Evolutionary conservation across 768 basidiomycete genomes (phyloP), one percentile per base, ranked within the genome.

Genomic region (Boletales sp.): DNA sequence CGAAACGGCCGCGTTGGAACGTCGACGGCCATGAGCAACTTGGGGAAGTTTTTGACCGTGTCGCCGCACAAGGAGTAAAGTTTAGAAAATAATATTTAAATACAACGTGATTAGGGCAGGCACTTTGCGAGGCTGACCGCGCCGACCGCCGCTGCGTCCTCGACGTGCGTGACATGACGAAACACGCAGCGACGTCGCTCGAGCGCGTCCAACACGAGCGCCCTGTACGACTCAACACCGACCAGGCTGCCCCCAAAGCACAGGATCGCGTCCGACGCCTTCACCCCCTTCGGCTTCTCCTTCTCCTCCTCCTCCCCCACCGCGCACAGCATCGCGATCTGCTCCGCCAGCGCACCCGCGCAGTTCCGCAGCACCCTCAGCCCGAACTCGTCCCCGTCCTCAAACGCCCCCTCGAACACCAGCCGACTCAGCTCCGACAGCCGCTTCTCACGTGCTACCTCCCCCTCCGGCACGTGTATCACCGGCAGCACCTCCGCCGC

Each of bases 21-120:
- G 11, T 57, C 68, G 72, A 76, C 83, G 73, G 80, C 76, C 74
- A 87, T 84, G 88, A 90, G 88, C 88, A 90, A 90, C 88, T 87
- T 80, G 80, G 87, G 88, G 84, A 86, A 86, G 86, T 71, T 67
- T 58, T 76, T 79, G 77, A 81, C 81, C 83, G 84, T 82, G 88
- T 75, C 74, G 88, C 88, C 88, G 88, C 88, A 90, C 88, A 74
- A 72, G 69, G 62, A 64, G 52, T 56, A 36, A 42, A 32, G 8
- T 19, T 40, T 24, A 37, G 9, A 5, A 34, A 3, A 7, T 21
- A 4, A 12, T 18, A 52, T 50, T 47, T 12, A 18, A 10, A 10
- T 30, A 42, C 0, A 5, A 34, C 47, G 57, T 62, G 60, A 35
- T 50, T 64, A 60, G 53, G 53, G 55, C 46, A 62, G 55, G 64